A percentile compares a stretch with the other conserved stretches of the same genome.
phyloP scores from a whole-genome alignment of 2,329 filamentous ascomycete species.

The Sclerotinia minor region DNA sequence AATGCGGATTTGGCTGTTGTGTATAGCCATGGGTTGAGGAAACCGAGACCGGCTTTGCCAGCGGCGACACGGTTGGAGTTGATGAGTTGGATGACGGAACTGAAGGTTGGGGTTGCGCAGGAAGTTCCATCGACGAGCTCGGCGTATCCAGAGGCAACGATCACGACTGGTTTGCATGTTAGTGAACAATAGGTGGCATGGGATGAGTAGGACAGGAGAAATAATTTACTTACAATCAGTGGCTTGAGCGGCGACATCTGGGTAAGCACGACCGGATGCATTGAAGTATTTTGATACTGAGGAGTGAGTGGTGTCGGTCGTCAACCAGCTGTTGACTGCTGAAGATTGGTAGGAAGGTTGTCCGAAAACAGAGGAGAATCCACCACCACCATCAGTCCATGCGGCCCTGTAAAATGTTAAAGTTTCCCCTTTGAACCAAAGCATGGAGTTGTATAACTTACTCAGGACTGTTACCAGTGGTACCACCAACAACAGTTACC shows the following conservation, averaged over 20 bases:
- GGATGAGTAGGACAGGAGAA: neutral
- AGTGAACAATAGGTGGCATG: neutral
- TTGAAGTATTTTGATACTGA: slow-evolving; percentile 50
- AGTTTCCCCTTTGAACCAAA: neutral
- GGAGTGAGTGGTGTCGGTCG: slow-evolving; percentile 49
- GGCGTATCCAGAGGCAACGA: slow-evolving; percentile 42
- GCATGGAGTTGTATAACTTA: slow-evolving; percentile 13
- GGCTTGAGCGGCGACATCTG: slow-evolving; percentile 57
- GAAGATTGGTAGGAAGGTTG: slow-evolving; percentile 46
- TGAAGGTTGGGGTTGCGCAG: slow-evolving; percentile 57
- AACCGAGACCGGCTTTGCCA: slow-evolving; percentile 49
- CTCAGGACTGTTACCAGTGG: slow-evolving; percentile 36
- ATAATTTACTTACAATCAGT: slow-evolving; percentile 47
- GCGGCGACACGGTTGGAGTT: slow-evolving; percentile 60
- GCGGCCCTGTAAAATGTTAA: slow-evolving; percentile 25
- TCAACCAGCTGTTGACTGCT: slow-evolving; percentile 48
- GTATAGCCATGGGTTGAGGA: slow-evolving; percentile 50
- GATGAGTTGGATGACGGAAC: slow-evolving; percentile 59
- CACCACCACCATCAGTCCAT: slow-evolving; percentile 43
- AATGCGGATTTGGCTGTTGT: slow-evolving; percentile 43
- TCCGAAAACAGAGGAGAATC: slow-evolving; percentile 48
- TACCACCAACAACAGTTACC: slow-evolving; percentile 49
- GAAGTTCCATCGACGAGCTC: slow-evolving; percentile 51
- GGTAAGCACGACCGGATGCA: slow-evolving; percentile 49
- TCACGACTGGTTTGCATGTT: slow-evolving; percentile 39